A percentile compares a stretch with the other conserved stretches of the same genome.
phyloP scores from a whole-genome alignment of 1,284 basidiomycete genomes.

The Cryptococcus hybrid region DNA sequence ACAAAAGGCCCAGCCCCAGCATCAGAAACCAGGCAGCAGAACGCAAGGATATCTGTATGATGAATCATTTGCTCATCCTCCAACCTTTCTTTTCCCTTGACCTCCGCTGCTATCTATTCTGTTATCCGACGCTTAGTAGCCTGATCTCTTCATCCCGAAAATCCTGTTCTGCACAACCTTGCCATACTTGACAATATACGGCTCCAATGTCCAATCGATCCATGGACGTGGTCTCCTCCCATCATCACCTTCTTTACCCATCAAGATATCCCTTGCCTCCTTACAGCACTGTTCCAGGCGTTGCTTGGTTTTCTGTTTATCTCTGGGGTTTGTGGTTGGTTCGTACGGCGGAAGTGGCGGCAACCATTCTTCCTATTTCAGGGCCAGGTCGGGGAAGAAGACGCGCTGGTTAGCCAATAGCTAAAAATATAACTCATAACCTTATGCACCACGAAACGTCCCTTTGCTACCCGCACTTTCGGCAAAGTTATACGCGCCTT shows the following conservation, averaged over 20 bases:
- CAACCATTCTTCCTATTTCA: conserved; percentile 20
- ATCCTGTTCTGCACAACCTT: background rate
- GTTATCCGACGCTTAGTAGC: background rate
- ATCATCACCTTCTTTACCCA: background rate
- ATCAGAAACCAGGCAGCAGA: no score
- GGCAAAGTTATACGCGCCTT: background rate
- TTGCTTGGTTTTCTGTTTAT: conserved; percentile 10
- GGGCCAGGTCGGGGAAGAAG: background rate
- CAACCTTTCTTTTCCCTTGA: background rate
- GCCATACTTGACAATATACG: background rate
- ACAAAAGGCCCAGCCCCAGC: no score
- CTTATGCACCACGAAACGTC: no score
- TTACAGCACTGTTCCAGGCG: background rate
- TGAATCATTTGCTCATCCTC: background rate
- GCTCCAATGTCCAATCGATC: conserved; percentile 1
- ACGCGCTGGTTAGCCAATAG: background rate
- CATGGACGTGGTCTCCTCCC: background rate
- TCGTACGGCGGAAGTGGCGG: conserved; percentile 28
- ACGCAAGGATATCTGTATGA: no score
- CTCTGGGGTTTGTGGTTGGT: conserved; percentile 20
- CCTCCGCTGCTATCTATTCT: background rate
- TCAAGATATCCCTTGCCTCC: background rate
- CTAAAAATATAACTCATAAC: background rate
- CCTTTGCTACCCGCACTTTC: background rate
- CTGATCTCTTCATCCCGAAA: background rate